Evolutionary conservation across 345 rosid species (phyloP), one percentile per base, ranked within the genome.

Genomic region (Euphorbia pulcherrima): DNA sequence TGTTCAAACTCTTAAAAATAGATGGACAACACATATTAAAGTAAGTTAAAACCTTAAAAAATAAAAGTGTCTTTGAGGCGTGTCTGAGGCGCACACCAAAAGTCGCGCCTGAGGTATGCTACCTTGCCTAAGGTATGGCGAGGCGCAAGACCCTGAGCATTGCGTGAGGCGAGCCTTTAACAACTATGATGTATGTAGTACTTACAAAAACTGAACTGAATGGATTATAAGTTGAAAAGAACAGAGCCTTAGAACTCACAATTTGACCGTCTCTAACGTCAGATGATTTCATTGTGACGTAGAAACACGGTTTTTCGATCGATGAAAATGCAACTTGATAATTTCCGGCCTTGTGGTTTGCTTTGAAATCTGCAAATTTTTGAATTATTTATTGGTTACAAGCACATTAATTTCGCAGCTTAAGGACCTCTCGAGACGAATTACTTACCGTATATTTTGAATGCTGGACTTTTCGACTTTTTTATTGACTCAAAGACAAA

Each of bases 191-290:
- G n/a, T n/a, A n/a, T n/a, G n/a, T n/a, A n/a, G n/a, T n/a, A n/a
- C n/a, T n/a, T n/a, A n/a, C n/a, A n/a, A n/a, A n/a, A n/a, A n/a
- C n/a, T n/a, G n/a, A n/a, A n/a, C n/a, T n/a, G n/a, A n/a, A n/a
- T n/a, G n/a, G n/a, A n/a, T n/a, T n/a, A n/a, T n/a, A n/a, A n/a
- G n/a, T n/a, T n/a, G n/a, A n/a, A n/a, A n/a, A n/a, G n/a, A n/a
- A n/a, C n/a, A n/a, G n/a, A n/a, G n/a, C n/a, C n/a, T n/a, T 44
- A 67, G 23, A 60, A 60, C 68, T 70, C 21, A 70, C 74, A 26
- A 62, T 13, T 6, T 5, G 8, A 48, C 7, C 29, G 57, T 26
- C 29, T 39, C 12, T n/a, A 18, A 62, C 4, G 20, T 20, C 16
- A 55, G 9, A 44, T 39, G 40, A 11, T 8, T 18, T 23, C 2